Evolutionary conservation across 257 asterid species (phyloP).

Genomic region (Schizonepeta tenuifolia): DNA sequence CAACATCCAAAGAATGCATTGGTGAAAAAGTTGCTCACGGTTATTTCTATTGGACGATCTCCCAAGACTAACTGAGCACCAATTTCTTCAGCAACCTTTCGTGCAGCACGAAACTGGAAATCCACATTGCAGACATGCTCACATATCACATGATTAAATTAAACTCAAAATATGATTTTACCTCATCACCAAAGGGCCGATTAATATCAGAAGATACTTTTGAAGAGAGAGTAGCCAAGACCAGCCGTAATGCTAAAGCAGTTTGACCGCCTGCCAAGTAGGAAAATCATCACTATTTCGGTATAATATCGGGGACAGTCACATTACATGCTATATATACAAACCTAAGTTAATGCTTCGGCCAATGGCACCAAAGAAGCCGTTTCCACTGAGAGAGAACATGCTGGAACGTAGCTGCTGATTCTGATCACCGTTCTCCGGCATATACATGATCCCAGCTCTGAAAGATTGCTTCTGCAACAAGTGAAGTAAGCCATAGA

Average conservation of each 20-base stretch:
- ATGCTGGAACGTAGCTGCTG: constrained; percentile 64
- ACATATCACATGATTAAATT: not conserved
- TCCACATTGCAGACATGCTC: not conserved
- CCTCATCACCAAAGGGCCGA: constrained; percentile 93
- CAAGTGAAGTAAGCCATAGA: constrained; percentile 62
- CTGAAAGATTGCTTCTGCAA: constrained; percentile 74
- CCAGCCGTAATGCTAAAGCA: constrained; percentile 77
- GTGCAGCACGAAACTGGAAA: constrained; percentile 88
- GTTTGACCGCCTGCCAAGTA: constrained; percentile 74
- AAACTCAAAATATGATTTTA: constrained; percentile 24
- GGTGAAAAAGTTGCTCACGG: constrained; percentile 49
- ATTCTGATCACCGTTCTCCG: constrained; percentile 52
- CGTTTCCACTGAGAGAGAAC: constrained; percentile 82
- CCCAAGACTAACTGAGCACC: constrained; percentile 95
- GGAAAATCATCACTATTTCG: constrained; percentile 10
- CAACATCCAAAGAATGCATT: not conserved
- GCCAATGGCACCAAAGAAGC: constrained; percentile 83
- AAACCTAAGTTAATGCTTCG: constrained; percentile 88
- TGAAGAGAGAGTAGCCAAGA: constrained; percentile 83
- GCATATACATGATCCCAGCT: constrained; percentile 92
- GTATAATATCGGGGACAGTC: not conserved
- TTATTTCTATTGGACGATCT: constrained; percentile 91
- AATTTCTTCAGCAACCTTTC: constrained; percentile 79
- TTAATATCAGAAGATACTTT: constrained; percentile 74
- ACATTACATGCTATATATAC: constrained; percentile 8